Evolutionary conservation across 2,329 filamentous ascomycete species (phyloP).

Genomic region (Beauveria asiatica): DNA sequence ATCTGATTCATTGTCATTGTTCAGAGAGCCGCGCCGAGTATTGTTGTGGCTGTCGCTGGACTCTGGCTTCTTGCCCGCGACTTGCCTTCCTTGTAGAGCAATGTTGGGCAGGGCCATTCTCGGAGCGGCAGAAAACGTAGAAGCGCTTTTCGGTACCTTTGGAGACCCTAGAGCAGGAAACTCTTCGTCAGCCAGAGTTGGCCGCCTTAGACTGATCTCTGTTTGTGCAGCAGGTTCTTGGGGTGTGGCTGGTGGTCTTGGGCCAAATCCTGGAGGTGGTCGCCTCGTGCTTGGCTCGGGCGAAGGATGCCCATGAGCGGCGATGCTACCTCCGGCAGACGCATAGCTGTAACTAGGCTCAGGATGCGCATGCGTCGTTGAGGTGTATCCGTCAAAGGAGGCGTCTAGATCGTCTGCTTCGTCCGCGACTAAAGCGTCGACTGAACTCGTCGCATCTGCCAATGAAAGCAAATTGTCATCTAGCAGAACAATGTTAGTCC

Average conservation of each 20-base stretch:
- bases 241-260: not conserved
- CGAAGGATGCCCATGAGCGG: not conserved
- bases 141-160: conserved; percentile 27
- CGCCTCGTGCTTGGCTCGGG: conserved; percentile 5
- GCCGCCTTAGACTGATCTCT: conserved; percentile 25
- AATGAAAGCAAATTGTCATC: conserved; percentile 55
- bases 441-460: conserved; percentile 53
- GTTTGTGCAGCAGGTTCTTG: conserved; percentile 11
- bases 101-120: conserved; percentile 18
- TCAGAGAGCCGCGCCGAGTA: conserved; percentile 14
- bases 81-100: conserved; percentile 26
- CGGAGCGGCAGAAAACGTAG: conserved; percentile 27
- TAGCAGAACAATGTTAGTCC: conserved; percentile 39
- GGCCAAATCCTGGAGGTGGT: conserved; percentile 23
- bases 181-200: conserved; percentile 41
- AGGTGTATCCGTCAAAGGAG: conserved; percentile 10
- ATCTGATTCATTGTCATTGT: conserved; percentile 3
- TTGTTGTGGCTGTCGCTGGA: conserved; percentile 12
- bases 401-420: conserved; percentile 20
- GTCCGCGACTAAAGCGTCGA: conserved; percentile 62
- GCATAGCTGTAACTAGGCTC: not conserved
- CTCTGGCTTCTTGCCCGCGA: conserved; percentile 23
- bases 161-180: conserved; percentile 50
- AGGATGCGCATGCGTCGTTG: conserved; percentile 6
- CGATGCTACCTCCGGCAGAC: not conserved